A percentile compares a stretch with the other conserved stretches of the same genome.
phyloP scores from a whole-genome alignment of 495 filamentous ascomycete species.

The Lasiosphaeria ovina region DNA sequence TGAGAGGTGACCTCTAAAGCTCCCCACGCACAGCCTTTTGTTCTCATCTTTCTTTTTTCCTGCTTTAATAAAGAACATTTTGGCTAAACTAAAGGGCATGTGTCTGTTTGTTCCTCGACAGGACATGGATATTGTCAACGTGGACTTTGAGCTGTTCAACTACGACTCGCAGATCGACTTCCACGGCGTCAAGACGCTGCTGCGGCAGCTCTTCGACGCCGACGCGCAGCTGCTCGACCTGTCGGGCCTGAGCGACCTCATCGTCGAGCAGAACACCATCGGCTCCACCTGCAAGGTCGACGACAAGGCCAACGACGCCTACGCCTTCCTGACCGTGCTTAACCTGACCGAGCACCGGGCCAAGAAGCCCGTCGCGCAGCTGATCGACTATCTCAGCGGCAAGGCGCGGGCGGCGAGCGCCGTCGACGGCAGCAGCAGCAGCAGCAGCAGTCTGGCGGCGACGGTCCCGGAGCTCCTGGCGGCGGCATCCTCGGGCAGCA shows the following conservation, averaged over 20 bases:
- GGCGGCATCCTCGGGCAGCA: background rate
- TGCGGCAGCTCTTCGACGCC: slow-evolving; percentile 90
- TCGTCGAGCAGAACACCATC: slow-evolving; percentile 81
- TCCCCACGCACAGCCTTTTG: no score
- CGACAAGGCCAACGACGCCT: slow-evolving; percentile 89
- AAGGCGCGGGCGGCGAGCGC: slow-evolving; percentile 45
- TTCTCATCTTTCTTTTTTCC: background rate
- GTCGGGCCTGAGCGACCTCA: slow-evolving; percentile 79
- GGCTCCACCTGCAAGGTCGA: slow-evolving; percentile 96
- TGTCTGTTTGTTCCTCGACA: slow-evolving; percentile 27
- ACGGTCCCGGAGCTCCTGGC: slow-evolving; percentile 23
- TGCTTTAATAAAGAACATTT: background rate
- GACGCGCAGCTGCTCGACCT: slow-evolving; percentile 83
- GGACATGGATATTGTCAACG: slow-evolving; percentile 88
- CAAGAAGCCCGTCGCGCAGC: slow-evolving; percentile 64
- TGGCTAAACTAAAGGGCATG: background rate
- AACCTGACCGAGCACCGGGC: slow-evolving; percentile 79
- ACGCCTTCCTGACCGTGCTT: slow-evolving; percentile 88
- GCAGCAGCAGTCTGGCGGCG: slow-evolving; percentile 4
- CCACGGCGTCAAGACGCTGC: slow-evolving; percentile 85
- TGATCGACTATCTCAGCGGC: slow-evolving; percentile 68
- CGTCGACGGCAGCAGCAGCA: no score
- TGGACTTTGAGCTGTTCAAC: slow-evolving; percentile 99
- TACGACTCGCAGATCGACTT: slow-evolving; percentile 88
- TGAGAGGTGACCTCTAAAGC: slow-evolving; percentile 20